Base-by-base conservation (phyloP, 2,329 filamentous ascomycete genomes). In the Septoria linicola region DNA sequence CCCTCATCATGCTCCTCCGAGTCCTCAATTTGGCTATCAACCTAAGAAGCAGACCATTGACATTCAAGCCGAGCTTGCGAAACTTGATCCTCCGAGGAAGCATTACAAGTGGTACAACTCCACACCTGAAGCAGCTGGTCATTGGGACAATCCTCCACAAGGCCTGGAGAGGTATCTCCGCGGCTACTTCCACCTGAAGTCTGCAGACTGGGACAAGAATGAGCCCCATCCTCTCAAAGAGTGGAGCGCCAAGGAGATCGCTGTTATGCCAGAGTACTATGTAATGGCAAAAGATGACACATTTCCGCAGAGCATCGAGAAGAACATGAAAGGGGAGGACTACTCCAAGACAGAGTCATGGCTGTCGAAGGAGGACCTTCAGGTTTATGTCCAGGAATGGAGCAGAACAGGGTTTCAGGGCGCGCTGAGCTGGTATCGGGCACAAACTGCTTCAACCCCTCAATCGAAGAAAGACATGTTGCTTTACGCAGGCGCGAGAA, bases 91-190 rank as follows among this genome's bases (percentile, higher is more conserved):
- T n/a, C 81, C 82, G 0, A 64, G 80, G 7, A 87, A 87, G 64
- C 83, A 87, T 64, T 88, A 87, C 72, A 84, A 85, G 66, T 84
- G 78, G 78, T 86, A 83, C 66, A 83, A 83, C 59, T 78, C 79
- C 2, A 76, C 74, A 2, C 42, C 72, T 0, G 53, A 63, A 1
- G 80, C 80, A 1, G 73, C 72, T 0, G 27, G 53, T 2, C 72
- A 80, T 25, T 80, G 78, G 77, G 63, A 69, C 17, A 61, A 71
- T 21, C 74, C 77, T 0, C 60, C 69, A 0, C 76, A 80, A 51
- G 79, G 80, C 2, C 70, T 87, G 10, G 72, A 77, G n/a, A 66
- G 67, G 1, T 87, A 86, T 54, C 70, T 87, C 1, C 76, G 83
- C 8, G 83, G 84, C 2, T 88, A 87, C 62, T 81, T 87, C 57